phyloP scores from a whole-genome alignment of 352 stramenopile genomes.

The Globisporangium alternatum region DNA sequence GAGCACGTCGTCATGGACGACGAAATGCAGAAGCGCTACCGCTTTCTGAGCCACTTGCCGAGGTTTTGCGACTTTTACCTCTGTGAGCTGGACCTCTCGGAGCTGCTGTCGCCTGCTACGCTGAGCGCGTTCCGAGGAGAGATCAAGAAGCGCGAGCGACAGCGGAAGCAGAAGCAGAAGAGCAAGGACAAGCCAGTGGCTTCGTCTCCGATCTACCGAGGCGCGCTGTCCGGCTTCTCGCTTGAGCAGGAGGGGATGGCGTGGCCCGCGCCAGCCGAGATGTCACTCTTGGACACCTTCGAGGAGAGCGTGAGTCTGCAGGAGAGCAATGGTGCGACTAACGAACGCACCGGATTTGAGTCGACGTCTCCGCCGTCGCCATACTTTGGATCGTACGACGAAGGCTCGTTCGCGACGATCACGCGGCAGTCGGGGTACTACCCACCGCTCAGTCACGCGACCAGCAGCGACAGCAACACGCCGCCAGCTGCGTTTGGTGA shows the following conservation, averaged over 20 bases:
- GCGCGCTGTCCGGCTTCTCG: constrained; percentile 38
- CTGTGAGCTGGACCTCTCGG: constrained; percentile 77
- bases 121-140: constrained; percentile 55
- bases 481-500: constrained; percentile 5
- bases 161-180: constrained; percentile 55
- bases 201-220: constrained; percentile 28
- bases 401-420: constrained; percentile 66
- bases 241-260: constrained; percentile 45
- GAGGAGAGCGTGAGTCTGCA: constrained; percentile 22
- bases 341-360: not conserved
- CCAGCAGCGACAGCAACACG: constrained; percentile 9
- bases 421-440: constrained; percentile 78
- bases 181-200: constrained; percentile 23
- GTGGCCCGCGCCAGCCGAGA: constrained; percentile 63
- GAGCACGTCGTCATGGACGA: constrained; percentile 89
- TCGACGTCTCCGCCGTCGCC: constrained; percentile 17
- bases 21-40: constrained; percentile 78
- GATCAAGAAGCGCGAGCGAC: constrained; percentile 75
- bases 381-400: constrained; percentile 16
- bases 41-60: constrained; percentile 84
- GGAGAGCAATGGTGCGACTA: constrained; percentile 13
- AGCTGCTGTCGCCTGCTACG: constrained; percentile 69
- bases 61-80: constrained; percentile 88
- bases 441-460: constrained; percentile 36
- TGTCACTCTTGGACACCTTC: constrained; percentile 44